phyloP scores from a whole-genome alignment of 2,329 filamentous ascomycete genomes.

The Neofusicoccum parvum region DNA sequence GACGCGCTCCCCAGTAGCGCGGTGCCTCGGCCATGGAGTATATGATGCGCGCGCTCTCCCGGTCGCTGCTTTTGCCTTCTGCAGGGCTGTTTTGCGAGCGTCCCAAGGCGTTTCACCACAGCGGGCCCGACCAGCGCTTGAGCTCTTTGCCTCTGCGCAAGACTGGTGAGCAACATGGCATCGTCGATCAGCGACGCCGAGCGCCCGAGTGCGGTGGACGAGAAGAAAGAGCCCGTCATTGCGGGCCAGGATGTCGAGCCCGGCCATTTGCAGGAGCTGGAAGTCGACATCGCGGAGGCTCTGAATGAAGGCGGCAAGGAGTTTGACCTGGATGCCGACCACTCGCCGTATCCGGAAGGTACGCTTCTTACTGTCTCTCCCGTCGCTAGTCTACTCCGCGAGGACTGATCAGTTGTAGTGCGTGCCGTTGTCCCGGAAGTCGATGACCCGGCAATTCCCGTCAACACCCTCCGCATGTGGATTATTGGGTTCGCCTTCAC shows the following conservation, averaged over 20 bases:
- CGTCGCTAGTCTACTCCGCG: neutral
- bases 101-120: neutral
- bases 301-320: constrained; percentile 8
- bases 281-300: constrained; percentile 14
- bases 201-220: neutral
- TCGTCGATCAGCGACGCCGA: constrained; percentile 1
- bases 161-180: neutral
- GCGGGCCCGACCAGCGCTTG: neutral
- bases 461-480: constrained; percentile 26
- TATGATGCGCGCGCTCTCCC: neutral
- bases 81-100: neutral
- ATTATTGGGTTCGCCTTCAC: constrained; percentile 33
- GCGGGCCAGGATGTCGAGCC: constrained; percentile 9
- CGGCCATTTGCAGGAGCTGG: constrained; percentile 16
- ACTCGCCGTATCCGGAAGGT: constrained; percentile 21
- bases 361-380: neutral
- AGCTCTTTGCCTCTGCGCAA: neutral
- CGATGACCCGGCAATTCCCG: constrained; percentile 15
- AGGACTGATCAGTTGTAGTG: neutral
- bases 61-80: neutral
- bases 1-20: neutral
- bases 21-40: neutral
- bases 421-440: constrained; percentile 20
- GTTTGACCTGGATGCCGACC: constrained; percentile 16
- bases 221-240: constrained; percentile 6